Base-by-base conservation (phyloP, 139 green algal genomes). In the Asterochloris sp. region DNA sequence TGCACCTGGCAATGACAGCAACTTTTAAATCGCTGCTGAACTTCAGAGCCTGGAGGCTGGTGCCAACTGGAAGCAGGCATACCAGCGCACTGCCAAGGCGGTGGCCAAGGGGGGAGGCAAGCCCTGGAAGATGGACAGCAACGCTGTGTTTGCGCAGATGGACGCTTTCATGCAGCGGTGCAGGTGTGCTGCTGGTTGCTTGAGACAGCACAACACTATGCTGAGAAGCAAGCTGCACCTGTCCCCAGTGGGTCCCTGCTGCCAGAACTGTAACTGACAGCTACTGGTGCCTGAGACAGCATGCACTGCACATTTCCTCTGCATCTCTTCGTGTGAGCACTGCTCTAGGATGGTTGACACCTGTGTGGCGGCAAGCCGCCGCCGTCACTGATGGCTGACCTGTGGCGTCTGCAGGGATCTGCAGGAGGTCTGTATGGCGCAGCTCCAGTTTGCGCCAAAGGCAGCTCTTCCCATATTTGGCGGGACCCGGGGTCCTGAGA, bases 91-190 rank as follows among this genome's bases (percentile, higher is more conserved):
- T 2, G 89, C 90, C 11, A 78, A 82, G 0, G 90, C 89, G 12
- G 81, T 96, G 15, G 82, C 71, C 13, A 81, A 85, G 10, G 47
- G 76, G 29, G 83, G 83, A 1, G 67, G 74, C 11, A 79, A 78
- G 1, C 89, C 89, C 19, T 97, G 93, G 92, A 88, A 92, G 80
- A 94, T 95, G 73, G 89, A 95, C 66, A 82, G 86, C 10, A 84
- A 82, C 16, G 91, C 89, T 62, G 91, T 97, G 63, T 98, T 97
- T 83, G 92, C 95, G 26, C 91, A 97, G 83, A 92, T 98, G 28
- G 94, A 98, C 67, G 94, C 95, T 16, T 98, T 98, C 86, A 82
- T 95, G 83, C 94, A 98, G 88, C 89, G 95, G 21, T 98, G 95
- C 87, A 88, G 78, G 78, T 69, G 38, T 24, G 38, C 74, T 26